Base-by-base conservation (phyloP, 1,139 yeast species). In the Meyerozyma smithsonii region DNA sequence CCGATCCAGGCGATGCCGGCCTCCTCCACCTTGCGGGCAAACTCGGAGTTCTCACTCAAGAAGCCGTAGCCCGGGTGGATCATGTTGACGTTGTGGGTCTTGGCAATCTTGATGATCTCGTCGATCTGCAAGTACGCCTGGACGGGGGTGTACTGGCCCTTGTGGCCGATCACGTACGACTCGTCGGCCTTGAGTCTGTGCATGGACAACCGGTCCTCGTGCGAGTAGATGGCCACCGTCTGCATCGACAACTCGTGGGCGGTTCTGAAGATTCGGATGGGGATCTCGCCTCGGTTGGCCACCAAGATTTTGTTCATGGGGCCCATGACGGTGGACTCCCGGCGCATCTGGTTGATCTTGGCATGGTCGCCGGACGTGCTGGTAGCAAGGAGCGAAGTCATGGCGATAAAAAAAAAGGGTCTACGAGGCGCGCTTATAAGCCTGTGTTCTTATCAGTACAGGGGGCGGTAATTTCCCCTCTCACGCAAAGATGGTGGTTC, bases 11-110 rank as follows among this genome's bases (percentile, higher is more conserved):
- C 84, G 59, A 94, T 85, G 26, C 97, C 98, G 40, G 81, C 82
- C 52, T 79, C 94, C 54, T 80, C 95, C 38, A 92, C 97, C 66
- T 89, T 90, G 48, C 79, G 72, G 43, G 99, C 98, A 62, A 92
- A 88, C 60, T 87, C 96, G 14, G 96, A 78, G 70, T 92, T 92
- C 67, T 92, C 98, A 14, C 95, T 84, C 42, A 92, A 72, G 67
- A 92, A 92, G 8, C 99, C 99, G 61, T 92, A 92, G 52, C 99
- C 99, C 8, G 99, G 99, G 61, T 92, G 98, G 62, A 92, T 90
- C 95, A 92, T 90, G 64, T 88, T 84, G 42, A 90, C 99, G 28
- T 76, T 72, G 64, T 90, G 96, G 47, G 78, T 76, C 62, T 82
- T 81, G 42, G 98, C 98, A 55, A 92, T 92, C 50, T 74, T 74